These are phyloP conservation scores for Thyridium curvatum DNA, from an alignment of 2,329 filamentous ascomycete genomes.

Conservation along the genomic window DNA sequence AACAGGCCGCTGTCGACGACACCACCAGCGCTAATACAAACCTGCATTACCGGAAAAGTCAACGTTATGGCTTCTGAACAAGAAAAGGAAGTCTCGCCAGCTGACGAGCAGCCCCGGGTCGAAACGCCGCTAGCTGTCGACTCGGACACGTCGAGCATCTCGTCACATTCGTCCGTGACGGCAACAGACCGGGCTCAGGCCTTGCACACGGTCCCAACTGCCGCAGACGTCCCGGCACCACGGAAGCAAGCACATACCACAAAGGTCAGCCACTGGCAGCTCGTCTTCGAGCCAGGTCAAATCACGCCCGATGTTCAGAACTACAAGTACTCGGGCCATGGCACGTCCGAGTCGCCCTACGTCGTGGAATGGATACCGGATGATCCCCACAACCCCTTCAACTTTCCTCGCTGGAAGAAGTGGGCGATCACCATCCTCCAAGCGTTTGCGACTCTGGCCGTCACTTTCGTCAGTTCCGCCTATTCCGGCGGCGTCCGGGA, in stretches of 20 bases:
- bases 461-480: constrained; percentile 64
- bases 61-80: too few relatives aligned
- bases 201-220: not conserved
- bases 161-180: too few relatives aligned
- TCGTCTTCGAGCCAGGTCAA: constrained; percentile 51
- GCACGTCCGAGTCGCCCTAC: constrained; percentile 62
- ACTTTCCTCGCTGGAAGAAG: constrained; percentile 50
- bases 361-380: constrained; percentile 59
- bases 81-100: too few relatives aligned
- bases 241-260: too few relatives aligned
- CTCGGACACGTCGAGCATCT: too few relatives aligned
- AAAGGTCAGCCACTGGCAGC: constrained; percentile 38
- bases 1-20: too few relatives aligned
- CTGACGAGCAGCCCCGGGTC: too few relatives aligned
- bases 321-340: constrained; percentile 50
- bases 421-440: constrained; percentile 60
- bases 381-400: constrained; percentile 63
- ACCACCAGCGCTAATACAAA: too few relatives aligned
- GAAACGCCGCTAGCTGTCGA: too few relatives aligned
- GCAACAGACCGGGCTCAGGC: not conserved
- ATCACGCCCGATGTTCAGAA: constrained; percentile 51
- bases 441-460: constrained; percentile 60
- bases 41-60: too few relatives aligned
- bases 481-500: constrained; percentile 52
- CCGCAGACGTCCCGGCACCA: too few relatives aligned